Conservation (phyloP, 129 eudicot genomes). For the Mikania micrantha region DNA sequence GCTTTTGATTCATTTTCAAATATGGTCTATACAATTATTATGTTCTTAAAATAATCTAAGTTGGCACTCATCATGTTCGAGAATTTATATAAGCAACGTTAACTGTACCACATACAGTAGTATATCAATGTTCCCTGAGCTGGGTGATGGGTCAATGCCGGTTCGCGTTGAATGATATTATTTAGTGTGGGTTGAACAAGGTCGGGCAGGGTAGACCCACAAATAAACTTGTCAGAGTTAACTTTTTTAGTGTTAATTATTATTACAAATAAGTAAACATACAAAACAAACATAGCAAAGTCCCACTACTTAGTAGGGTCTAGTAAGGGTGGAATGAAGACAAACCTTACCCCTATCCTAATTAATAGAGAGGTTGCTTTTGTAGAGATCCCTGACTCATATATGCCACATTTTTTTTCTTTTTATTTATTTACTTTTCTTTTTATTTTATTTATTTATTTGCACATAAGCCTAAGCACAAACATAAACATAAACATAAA, state of each 20-base stretch:
- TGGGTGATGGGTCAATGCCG: neutral
- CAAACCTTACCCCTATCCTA: no score
- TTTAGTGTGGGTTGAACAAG: neutral
- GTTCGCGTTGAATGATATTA: neutral
- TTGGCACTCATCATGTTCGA: constrained; percentile 7
- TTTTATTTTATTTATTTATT: no score
- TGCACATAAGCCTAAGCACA: no score
- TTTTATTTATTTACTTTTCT: no score
- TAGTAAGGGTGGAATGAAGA: no score
- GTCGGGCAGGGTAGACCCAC: neutral
- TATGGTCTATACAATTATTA: neutral
- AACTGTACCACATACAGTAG: neutral
- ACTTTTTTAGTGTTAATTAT: neutral
- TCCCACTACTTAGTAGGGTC: no score
- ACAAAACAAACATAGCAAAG: no score
- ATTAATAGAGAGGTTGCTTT: no score
- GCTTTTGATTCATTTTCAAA: neutral
- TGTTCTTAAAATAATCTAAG: neutral
- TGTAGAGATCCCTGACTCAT: no score
- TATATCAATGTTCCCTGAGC: neutral
- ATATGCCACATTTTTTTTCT: no score
- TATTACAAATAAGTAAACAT: no score
- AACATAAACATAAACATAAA: no score
- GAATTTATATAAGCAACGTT: neutral
- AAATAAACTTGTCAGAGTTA: neutral